Evolutionary conservation across 2,329 filamentous ascomycete genomes (phyloP).

Genomic region (Pleurostoma richardsiae): DNA sequence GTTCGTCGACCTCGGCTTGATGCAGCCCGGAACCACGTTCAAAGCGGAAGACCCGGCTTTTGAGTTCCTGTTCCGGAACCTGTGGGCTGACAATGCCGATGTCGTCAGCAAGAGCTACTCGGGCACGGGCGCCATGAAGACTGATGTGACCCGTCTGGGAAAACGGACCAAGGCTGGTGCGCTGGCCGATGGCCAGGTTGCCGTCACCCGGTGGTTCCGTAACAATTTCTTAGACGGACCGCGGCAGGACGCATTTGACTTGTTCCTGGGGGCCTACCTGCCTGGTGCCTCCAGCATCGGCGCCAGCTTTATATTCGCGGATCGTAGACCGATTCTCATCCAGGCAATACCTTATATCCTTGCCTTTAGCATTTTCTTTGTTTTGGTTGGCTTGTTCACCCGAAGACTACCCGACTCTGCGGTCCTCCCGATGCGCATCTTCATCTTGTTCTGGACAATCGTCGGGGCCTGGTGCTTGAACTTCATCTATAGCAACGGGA

Average conservation of each 20-base stretch:
- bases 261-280: slow-evolving; percentile 85
- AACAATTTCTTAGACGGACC: slow-evolving; percentile 97
- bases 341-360: slow-evolving; percentile 92
- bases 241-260: slow-evolving; percentile 88
- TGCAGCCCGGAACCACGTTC: slow-evolving; percentile 71
- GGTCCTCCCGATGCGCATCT: slow-evolving; percentile 75
- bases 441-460: slow-evolving; percentile 72
- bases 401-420: slow-evolving; percentile 66
- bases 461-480: slow-evolving; percentile 66
- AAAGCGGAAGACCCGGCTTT: slow-evolving; percentile 73
- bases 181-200: slow-evolving; percentile 82
- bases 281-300: slow-evolving; percentile 69
- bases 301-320: slow-evolving; percentile 70
- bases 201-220: slow-evolving; percentile 78
- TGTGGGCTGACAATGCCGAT: slow-evolving; percentile 98
- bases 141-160: slow-evolving; percentile 93
- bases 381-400: slow-evolving; percentile 70
- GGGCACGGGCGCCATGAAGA: slow-evolving; percentile 95
- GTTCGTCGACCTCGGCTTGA: slow-evolving; percentile 76
- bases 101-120: slow-evolving; percentile 90
- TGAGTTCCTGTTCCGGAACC: slow-evolving; percentile 88
- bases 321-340: slow-evolving; percentile 79
- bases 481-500: slow-evolving; percentile 80
- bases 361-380: slow-evolving; percentile 78
- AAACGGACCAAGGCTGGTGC: slow-evolving; percentile 80